Evolutionary conservation across 2,329 filamentous ascomycete genomes (phyloP).

Genomic region (Scytalidium lignicola): DNA sequence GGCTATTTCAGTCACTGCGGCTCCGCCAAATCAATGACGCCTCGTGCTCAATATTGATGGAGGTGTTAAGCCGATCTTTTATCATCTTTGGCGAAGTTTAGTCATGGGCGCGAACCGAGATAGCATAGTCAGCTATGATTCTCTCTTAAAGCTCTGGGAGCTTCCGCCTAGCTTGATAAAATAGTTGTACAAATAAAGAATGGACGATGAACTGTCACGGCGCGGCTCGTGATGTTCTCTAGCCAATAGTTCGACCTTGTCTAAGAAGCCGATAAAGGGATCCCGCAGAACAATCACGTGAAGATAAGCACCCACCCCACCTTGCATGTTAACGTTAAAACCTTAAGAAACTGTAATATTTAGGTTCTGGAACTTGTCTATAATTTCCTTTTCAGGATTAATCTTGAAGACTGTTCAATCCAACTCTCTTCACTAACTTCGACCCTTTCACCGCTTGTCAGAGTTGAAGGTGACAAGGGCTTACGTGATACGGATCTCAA

Average conservation of each 20-base stretch:
- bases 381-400: too few relatives aligned
- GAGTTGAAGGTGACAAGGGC: too few relatives aligned
- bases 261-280: conserved; percentile 2
- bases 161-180: background rate
- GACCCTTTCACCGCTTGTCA: too few relatives aligned
- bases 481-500: too few relatives aligned
- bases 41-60: conserved; percentile 20
- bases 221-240: background rate
- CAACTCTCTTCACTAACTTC: too few relatives aligned
- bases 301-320: conserved; percentile 17
- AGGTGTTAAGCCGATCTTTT: conserved; percentile 10
- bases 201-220: background rate
- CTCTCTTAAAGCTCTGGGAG: background rate
- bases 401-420: too few relatives aligned
- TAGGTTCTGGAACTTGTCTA: too few relatives aligned
- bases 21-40: conserved; percentile 16
- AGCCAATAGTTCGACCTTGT: background rate
- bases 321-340: background rate
- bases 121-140: background rate
- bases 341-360: background rate
- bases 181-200: background rate
- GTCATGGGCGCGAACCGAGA: background rate
- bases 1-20: conserved; percentile 11
- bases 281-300: conserved; percentile 24
- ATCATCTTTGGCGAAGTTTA: conserved; percentile 10